Percentiles rank a stretch among this genome's conserved stretches.
Evolutionary conservation across 2,329 filamentous ascomycete genomes (phyloP).

Genomic region (Nemania bipapillata): DNA sequence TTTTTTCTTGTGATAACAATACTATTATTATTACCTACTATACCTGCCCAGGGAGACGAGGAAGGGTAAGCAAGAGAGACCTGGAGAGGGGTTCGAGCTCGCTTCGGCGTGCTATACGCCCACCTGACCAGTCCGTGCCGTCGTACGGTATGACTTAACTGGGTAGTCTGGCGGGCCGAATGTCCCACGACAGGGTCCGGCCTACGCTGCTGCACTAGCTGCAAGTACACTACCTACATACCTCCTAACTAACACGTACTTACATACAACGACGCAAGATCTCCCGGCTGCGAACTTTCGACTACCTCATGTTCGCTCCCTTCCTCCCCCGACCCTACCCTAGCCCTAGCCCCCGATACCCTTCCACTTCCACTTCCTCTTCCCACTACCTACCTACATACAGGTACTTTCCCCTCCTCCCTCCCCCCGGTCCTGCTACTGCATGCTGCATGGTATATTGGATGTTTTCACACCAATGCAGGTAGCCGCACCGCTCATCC

Average conservation of each 20-base stretch:
- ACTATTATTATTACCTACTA: neutral
- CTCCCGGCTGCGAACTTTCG: slow-evolving; percentile 20
- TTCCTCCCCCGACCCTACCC: slow-evolving; percentile 3
- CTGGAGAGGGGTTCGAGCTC: neutral
- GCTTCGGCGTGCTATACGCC: neutral
- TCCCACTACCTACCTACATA: no score
- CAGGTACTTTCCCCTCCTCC: slow-evolving; percentile 11
- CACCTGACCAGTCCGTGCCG: slow-evolving; percentile 6
- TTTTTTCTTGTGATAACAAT: neutral
- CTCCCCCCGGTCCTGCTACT: slow-evolving; percentile 6
- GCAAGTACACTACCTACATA: neutral
- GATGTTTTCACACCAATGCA: slow-evolving; percentile 38
- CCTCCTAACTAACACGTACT: no score
- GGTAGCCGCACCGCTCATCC: slow-evolving; percentile 44
- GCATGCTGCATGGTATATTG: slow-evolving; percentile 15
- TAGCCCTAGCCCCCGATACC: no score
- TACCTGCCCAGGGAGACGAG: neutral
- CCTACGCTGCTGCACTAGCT: neutral
- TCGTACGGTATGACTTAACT: neutral
- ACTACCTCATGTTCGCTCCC: slow-evolving; percentile 1
- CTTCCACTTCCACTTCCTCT: no score
- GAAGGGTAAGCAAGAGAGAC: neutral
- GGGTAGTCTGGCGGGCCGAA: slow-evolving; percentile 16
- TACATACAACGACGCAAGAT: slow-evolving; percentile 8
- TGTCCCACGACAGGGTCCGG: slow-evolving; percentile 22